phyloP scores from a whole-genome alignment of 139 green algal species.

The Closterium sp. region DNA sequence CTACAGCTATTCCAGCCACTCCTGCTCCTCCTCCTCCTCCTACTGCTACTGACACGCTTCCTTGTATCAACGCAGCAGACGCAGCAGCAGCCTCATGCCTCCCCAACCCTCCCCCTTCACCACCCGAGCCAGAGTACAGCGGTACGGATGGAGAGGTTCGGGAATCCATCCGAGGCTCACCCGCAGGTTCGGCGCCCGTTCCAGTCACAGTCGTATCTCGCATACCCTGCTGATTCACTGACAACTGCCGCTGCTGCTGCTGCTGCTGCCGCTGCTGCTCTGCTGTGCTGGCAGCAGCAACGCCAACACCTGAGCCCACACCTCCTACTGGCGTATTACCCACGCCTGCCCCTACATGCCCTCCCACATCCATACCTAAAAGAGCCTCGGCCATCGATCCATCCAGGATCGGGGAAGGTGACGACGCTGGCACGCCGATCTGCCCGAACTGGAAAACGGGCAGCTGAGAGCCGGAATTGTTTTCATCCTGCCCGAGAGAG shows the following conservation, averaged over 20 bases:
- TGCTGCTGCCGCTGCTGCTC: background rate
- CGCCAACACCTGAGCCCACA: background rate
- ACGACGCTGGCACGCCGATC: background rate
- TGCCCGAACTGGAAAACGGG: background rate
- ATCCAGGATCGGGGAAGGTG: background rate
- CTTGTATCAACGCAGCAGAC: background rate
- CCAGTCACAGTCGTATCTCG: background rate
- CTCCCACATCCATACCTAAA: background rate
- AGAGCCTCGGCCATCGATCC: background rate
- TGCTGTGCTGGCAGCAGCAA: background rate
- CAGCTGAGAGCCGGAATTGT: background rate
- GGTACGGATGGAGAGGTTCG: background rate
- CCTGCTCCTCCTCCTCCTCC: too few relatives aligned
- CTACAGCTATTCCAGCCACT: background rate
- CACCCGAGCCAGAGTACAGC: background rate
- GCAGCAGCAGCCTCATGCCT: too few relatives aligned
- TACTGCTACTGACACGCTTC: background rate
- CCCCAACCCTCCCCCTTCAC: too few relatives aligned
- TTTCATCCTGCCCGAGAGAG: background rate
- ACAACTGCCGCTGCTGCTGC: background rate
- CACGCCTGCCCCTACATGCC: background rate
- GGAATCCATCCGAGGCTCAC: background rate
- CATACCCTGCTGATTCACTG: too few relatives aligned
- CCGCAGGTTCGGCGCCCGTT: background rate
- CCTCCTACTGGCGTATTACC: background rate